Evolutionary conservation across 2,329 filamentous ascomycete genomes (phyloP).

Genomic region (Pseudogymnoascus sp.): DNA sequence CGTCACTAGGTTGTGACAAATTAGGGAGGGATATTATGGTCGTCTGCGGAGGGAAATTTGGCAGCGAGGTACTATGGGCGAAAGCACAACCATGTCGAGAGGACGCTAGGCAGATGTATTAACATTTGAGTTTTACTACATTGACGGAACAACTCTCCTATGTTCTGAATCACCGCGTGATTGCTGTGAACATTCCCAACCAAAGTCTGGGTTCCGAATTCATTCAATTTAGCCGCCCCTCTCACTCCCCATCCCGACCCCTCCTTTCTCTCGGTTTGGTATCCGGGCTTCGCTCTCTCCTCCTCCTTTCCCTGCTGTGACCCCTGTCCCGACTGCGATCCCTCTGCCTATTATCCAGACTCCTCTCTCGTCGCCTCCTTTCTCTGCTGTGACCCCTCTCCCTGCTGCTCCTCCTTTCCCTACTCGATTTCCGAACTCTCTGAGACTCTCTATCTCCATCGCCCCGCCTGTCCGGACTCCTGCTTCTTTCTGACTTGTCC

Average conservation of each 20-base stretch:
- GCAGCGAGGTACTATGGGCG: too few relatives aligned
- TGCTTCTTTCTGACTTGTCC: constrained; percentile 21
- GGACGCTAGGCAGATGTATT: not conserved
- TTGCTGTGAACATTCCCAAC: not conserved
- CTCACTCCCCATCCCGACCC: not conserved
- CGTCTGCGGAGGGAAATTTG: too few relatives aligned
- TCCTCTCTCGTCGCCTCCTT: constrained; percentile 13
- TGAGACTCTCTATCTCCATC: constrained; percentile 7
- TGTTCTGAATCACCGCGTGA: not conserved
- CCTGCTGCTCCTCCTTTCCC: constrained; percentile 23
- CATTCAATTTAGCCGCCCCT: not conserved
- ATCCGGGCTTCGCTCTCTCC: not conserved
- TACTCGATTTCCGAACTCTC: constrained; percentile 14
- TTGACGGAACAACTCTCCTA: not conserved
- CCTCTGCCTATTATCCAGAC: not conserved
- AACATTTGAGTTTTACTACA: not conserved
- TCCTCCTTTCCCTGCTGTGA: not conserved
- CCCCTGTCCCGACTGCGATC: not conserved
- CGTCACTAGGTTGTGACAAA: not conserved
- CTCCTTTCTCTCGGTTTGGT: not conserved
- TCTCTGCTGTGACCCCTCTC: constrained; percentile 24
- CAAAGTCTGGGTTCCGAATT: too few relatives aligned
- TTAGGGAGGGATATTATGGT: not conserved
- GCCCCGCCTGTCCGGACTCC: constrained; percentile 21
- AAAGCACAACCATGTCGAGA: too few relatives aligned